Percentiles rank a stretch among this genome's conserved stretches.
These are phyloP conservation scores for Ceratobasidium sp. DNA, from an alignment of 1,284 basidiomycete species.

Conservation along the genomic window DNA sequence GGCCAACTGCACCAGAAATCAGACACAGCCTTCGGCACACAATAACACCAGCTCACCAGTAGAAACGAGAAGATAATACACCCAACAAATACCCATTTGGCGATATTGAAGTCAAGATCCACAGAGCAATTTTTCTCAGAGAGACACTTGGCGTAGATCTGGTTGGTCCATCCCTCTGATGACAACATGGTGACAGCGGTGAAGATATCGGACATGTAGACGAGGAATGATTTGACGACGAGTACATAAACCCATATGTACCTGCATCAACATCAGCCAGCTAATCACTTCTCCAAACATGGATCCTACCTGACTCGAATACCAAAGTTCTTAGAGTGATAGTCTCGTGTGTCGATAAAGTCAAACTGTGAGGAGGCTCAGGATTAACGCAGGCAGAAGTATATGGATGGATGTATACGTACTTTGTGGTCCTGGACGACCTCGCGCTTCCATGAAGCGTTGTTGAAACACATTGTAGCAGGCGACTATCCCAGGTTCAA, in stretches of 20 bases:
- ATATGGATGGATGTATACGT: constrained; percentile 41
- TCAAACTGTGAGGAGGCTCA: constrained; percentile 74
- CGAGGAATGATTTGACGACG: constrained; percentile 92
- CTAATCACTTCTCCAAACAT: constrained; percentile 37
- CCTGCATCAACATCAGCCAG: constrained; percentile 53
- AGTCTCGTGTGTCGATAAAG: constrained; percentile 93
- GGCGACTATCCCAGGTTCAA: constrained; percentile 37
- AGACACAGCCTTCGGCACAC: constrained; percentile 45
- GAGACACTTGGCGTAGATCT: constrained; percentile 85
- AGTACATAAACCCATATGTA: constrained; percentile 92
- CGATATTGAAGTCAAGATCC: constrained; percentile 85
- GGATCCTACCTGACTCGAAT: constrained; percentile 82
- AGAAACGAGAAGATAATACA: constrained; percentile 98
- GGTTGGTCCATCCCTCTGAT: constrained; percentile 88
- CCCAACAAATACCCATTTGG: constrained; percentile 96
- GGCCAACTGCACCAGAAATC: constrained; percentile 57
- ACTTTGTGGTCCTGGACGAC: constrained; percentile 98
- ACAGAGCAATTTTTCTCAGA: constrained; percentile 72
- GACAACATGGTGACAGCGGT: constrained; percentile 95
- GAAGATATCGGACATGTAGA: constrained; percentile 98
- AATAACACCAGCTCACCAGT: constrained; percentile 62
- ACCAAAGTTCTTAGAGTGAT: constrained; percentile 82
- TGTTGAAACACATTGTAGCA: constrained; percentile 69
- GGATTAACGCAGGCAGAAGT: background rate
- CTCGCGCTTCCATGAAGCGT: constrained; percentile 93